A percentile compares a stretch with the other conserved stretches of the same genome.
phyloP scores from a whole-genome alignment of 805 yeast genomes.

The Scheffersomyces ergatensis region DNA sequence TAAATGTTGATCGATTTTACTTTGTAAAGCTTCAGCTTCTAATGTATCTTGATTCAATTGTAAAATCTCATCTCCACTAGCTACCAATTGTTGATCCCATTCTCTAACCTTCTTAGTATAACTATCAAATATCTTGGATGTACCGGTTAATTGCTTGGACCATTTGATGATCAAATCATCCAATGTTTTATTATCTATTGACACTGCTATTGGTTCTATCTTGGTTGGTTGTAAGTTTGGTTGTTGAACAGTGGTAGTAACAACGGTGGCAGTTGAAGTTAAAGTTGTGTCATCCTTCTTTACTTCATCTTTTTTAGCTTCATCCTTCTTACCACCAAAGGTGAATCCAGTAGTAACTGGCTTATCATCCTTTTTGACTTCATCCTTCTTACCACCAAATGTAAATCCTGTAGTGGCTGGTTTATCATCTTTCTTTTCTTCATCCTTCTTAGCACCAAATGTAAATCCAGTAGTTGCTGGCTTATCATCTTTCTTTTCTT shows the following conservation, averaged over 20 bases:
- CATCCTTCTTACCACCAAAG: constrained; percentile 11
- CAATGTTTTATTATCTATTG: constrained; percentile 85
- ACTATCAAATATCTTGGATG: constrained; percentile 69
- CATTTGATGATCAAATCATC: constrained; percentile 92
- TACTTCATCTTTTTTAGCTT: constrained; percentile 9
- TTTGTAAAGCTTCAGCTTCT: constrained; percentile 82
- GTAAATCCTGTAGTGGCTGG: constrained; percentile 13
- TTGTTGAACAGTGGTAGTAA: constrained; percentile 10
- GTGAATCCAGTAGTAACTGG: constrained; percentile 17
- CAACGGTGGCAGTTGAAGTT: constrained; percentile 6
- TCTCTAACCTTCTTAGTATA: constrained; percentile 72
- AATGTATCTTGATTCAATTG: constrained; percentile 74
- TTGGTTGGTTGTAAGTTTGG: constrained; percentile 47
- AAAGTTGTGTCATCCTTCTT: constrained; percentile 14
- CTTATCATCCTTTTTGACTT: constrained; percentile 11
- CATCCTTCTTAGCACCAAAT: constrained; percentile 22
- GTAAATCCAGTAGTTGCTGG: constrained; percentile 18
- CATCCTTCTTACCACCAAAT: constrained; percentile 14
- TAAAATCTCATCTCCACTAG: constrained; percentile 81
- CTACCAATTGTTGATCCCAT: constrained; percentile 85
- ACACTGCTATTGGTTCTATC: constrained; percentile 64
- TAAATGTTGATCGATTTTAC: constrained; percentile 82
- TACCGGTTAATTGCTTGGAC: constrained; percentile 79
- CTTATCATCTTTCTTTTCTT: constrained; percentile 11
- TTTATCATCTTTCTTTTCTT: constrained; percentile 18